These are phyloP conservation scores for Ophiostoma montium DNA, from an alignment of 2,329 filamentous ascomycete genomes.

Conservation along the genomic window DNA sequence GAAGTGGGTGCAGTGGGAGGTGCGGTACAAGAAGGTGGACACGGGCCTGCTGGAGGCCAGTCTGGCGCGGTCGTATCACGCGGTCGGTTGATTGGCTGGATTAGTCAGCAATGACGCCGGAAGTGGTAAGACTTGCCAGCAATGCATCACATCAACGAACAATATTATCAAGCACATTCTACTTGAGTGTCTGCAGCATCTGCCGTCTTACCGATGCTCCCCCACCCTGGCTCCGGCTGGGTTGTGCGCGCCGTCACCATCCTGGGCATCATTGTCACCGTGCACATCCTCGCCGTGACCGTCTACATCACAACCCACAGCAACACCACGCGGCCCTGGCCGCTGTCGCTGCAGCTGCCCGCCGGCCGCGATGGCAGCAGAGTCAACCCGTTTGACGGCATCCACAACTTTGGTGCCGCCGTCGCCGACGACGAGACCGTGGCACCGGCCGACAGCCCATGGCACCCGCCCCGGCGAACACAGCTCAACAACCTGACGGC, in stretches of 20 bases:
- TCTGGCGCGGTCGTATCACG: neutral
- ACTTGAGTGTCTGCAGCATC: too few species aligned
- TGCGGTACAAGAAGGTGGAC: slow-evolving; percentile 37
- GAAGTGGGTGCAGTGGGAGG: slow-evolving; percentile 34
- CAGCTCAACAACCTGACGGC: slow-evolving; percentile 19
- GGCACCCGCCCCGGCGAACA: slow-evolving; percentile 17
- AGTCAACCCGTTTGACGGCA: slow-evolving; percentile 1
- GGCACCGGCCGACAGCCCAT: slow-evolving; percentile 13
- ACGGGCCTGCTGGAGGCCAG: slow-evolving; percentile 19
- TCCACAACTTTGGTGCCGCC: neutral
- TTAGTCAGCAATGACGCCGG: too few species aligned
- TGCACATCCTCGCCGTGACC: slow-evolving; percentile 2
- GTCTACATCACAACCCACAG: neutral
- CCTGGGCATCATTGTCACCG: slow-evolving; percentile 5
- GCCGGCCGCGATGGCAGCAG: neutral
- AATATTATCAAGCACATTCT: too few species aligned
- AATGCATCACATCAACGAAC: too few species aligned
- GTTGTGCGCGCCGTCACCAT: slow-evolving; percentile 4
- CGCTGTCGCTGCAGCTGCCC: slow-evolving; percentile 5
- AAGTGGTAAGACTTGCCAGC: too few species aligned
- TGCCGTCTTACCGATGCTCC: neutral
- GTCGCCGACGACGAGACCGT: neutral
- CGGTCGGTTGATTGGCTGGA: neutral
- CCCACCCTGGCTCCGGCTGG: slow-evolving; percentile 3
- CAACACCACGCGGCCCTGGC: slow-evolving; percentile 1